Base-by-base conservation (phyloP, 805 yeast species). In the Cyberlindnera mrakii region DNA sequence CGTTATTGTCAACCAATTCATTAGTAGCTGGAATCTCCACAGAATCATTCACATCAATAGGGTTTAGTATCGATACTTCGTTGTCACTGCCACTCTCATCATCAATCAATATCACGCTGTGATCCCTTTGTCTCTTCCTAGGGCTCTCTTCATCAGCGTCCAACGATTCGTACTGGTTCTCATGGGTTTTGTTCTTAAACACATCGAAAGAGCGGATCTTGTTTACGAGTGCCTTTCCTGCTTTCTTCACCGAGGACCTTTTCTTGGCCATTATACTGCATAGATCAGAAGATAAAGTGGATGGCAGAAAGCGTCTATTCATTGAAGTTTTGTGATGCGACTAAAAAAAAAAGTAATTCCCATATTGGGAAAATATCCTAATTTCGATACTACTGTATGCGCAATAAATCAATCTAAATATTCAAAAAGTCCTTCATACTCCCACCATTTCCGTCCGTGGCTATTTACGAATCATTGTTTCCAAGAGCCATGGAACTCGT, bases 1-100 rank as follows among this genome's bases (percentile, higher is more conserved):
- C 76, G 6, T 55, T 62, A 43, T 70, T 70, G 5, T 59, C 61
- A 6, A 60, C 66, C 19, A 69, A 52, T 14, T 59, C 65, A 42
- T 65, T 61, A 10, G 36, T 15, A 11, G 19, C 32, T 14, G 33
- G 17, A 16, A 30, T n/a, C 33, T 30, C 33, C 15, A 15, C 25
- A 16, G 13, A 8, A 10, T 18, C 20, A 25, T 23, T 17, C 30
- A 35, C 11, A 10, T 35, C 38, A 15, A 35, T 15, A 15, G 30
- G 38, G 8, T 25, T 25, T n/a, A 15, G 6, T 17, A 23, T 25
- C n/a, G 38, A 35, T 40, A 44, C 45, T 13, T 35, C 41, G 14
- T 41, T 46, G 14, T 40, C 43, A n/a, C 27, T 23, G 9, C 35
- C 48, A 15, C 39, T 9, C 6, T 23, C 23, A 33, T 30, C 18